Evolutionary conservation across 1,284 basidiomycete species (phyloP), one percentile per base, ranked within the genome.

Genomic region (Boletus mariae): DNA sequence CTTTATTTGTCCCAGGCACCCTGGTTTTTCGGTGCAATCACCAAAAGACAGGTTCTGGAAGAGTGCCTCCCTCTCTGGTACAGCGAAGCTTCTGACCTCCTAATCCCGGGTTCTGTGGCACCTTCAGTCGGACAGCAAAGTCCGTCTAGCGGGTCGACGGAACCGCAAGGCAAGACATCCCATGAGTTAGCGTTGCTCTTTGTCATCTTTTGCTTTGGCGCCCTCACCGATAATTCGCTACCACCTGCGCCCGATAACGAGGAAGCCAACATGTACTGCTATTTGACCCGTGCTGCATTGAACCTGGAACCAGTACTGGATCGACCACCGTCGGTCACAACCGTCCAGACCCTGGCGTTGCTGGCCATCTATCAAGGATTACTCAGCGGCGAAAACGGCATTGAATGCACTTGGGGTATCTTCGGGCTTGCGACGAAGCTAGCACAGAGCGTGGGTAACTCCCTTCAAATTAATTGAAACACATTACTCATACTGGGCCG

Each of bases 21-120:
- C 0, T 89, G 87, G 87, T 87, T 88, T 64, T 87, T 86, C 57
- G 83, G 84, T 31, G 82, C 85, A 0, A 79, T 87, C 28, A 82
- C 82, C 2, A 71, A 73, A 37, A 71, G 71, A 13, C 85, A 88
- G 54, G 68, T 88, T 20, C 58, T 76, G n/a, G 80, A 84, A 53
- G 85, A 88, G 57, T 69, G 83, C 29, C 70, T 88, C 15, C 85
- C 86, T 25, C 63, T 81, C 35, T 87, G 84, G 80, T 88, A 85
- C 58, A 65, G 67, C 15, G 84, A 85, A 57, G 76, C 76, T 11
- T 60, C 69, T n/a, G 62, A 66, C 25, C 66, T 61, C 60, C 43
- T 64, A 37, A 58, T 44, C 40, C 58, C 57, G n/a, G 66, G 65
- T 17, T 63, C 65, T 15, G 60, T 70, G 25, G 59, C 65, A 49